Evolutionary conservation across 345 rosid genomes (phyloP).

Genomic region (Rhodamnia argentea): DNA sequence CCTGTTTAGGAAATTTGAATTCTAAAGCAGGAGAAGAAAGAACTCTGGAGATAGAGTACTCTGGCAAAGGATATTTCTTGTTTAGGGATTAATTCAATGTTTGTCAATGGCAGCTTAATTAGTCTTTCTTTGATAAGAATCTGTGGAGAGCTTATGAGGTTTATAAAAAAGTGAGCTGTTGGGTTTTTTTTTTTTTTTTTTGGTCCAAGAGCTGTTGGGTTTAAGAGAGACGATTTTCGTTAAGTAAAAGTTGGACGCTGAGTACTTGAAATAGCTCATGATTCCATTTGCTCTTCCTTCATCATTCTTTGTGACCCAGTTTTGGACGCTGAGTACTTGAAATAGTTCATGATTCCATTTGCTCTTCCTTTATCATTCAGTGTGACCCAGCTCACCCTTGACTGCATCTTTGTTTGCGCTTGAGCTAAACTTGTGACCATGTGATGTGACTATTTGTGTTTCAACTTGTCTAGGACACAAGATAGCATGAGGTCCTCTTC

Average conservation of each 20-base stretch:
- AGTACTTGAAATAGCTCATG: not conserved
- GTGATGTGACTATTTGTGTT: not conserved
- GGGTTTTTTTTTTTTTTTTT: too few relatives aligned
- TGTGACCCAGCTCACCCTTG: not conserved
- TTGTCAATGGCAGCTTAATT: not conserved
- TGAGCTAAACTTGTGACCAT: not conserved
- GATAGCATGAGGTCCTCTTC: conserved; percentile 15
- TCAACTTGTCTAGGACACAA: conserved; percentile 26
- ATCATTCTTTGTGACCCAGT: not conserved
- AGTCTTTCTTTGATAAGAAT: not conserved
- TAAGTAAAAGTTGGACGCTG: not conserved
- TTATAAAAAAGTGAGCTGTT: not conserved
- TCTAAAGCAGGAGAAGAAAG: not conserved
- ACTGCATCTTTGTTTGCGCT: not conserved
- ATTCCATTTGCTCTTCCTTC: not conserved
- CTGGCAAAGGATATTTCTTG: not conserved
- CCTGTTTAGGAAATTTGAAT: not conserved
- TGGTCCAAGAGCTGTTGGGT: not conserved
- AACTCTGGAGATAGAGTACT: not conserved
- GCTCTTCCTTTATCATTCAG: not conserved
- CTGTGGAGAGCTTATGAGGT: not conserved
- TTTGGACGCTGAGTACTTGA: not conserved
- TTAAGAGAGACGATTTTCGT: not conserved
- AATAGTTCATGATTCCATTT: not conserved
- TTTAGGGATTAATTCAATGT: not conserved